Base-by-base conservation (phyloP, 176 grass and related monocot species). In the Cenchrus purpureus region DNA sequence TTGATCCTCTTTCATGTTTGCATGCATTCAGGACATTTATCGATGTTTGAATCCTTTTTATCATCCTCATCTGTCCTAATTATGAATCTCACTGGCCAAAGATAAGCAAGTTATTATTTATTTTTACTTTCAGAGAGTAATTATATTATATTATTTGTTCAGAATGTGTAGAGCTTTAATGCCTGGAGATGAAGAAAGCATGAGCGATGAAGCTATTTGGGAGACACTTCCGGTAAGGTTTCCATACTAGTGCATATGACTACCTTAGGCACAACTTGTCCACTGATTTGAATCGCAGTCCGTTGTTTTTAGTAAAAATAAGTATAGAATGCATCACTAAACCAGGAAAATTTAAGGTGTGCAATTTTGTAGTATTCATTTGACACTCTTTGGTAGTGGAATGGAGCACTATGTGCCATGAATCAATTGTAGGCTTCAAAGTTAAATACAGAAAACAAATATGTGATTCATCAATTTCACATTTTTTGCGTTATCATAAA, bases 121-220 rank as follows among this genome's bases (percentile, higher is more conserved):
- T 83, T 19, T 56, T 17, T 56, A 44, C 10, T 85, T 65, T 68
- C 13, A 53, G 40, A 80, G 17, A 68, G 16, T 83, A 84, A 53
- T 43, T 76, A 11, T 68, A 13, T 19, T 85, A 59, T 66, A 75
- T 52, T 87, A 67, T 67, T 11, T 55, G 8, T 78, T 88, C 86
- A 99, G 93, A 92, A 99, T 99, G 94, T 99, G 93, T 89, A 92
- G 87, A 87, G 88, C 97, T 88, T 82, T 99, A 85, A 96, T 99
- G 93, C 97, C 97, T 73, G 93, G 93, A 82, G 97, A 99, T 82
- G 97, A 96, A 94, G 97, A 99, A 85, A 89, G 86, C 57, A 95
- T 95, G 87, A 96, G 91, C 10, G 93, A 91, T 25, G 97, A 99
- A 89, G 90, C 90, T 76, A 96, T 99, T 61, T 96, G 91, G 91